phyloP scores from a whole-genome alignment of 2,329 filamentous ascomycete species.

The Alternaria metachromatica region DNA sequence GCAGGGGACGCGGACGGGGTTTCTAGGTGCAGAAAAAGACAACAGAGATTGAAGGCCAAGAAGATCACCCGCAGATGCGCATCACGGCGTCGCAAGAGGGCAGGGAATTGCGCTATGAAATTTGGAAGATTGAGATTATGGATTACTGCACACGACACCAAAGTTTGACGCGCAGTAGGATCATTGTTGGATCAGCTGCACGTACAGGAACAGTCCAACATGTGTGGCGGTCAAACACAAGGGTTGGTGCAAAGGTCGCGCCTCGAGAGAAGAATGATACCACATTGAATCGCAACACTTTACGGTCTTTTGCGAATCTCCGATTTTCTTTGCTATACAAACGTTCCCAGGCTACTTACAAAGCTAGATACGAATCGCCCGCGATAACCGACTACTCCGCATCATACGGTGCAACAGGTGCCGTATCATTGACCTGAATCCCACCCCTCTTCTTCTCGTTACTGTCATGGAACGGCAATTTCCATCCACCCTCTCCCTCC shows the following conservation, averaged over 20 bases:
- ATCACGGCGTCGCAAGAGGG: constrained; percentile 1
- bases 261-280: constrained; percentile 37
- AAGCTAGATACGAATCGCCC: background rate
- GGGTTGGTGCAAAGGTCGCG: constrained; percentile 20
- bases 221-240: constrained; percentile 29
- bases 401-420: constrained; percentile 77
- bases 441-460: constrained; percentile 86
- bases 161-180: constrained; percentile 30
- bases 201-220: constrained; percentile 12
- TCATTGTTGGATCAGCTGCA: constrained; percentile 15
- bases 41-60: constrained; percentile 7
- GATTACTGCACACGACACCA: constrained; percentile 19
- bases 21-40: constrained; percentile 21
- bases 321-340: background rate
- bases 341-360: background rate
- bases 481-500: constrained; percentile 84
- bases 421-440: constrained; percentile 82
- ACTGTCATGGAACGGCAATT: constrained; percentile 80
- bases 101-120: constrained; percentile 4
- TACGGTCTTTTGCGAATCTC: background rate
- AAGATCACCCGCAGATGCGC: constrained; percentile 1
- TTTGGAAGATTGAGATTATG: constrained; percentile 20
- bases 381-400: constrained; percentile 65
- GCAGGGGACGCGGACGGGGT: constrained; percentile 49
- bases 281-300: constrained; percentile 19